These are phyloP conservation scores for Colletotrichum acutatum DNA, from an alignment of 2,329 filamentous ascomycete species.

Conservation along the genomic window DNA sequence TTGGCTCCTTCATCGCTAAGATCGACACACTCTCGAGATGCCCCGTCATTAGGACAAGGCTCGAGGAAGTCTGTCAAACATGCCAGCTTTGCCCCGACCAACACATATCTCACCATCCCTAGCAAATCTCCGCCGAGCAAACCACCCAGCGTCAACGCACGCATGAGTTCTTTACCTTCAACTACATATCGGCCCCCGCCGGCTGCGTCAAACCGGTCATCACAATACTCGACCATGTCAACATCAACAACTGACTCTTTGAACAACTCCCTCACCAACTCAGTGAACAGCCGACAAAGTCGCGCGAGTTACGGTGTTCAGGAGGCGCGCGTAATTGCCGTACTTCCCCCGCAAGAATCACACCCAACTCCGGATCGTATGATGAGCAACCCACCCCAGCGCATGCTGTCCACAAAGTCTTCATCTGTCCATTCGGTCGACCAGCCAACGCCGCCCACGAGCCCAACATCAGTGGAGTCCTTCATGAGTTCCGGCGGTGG, in stretches of 20 bases:
- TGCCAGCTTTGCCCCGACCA: slow-evolving; percentile 52
- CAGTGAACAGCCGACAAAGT: slow-evolving; percentile 44
- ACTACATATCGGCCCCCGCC: slow-evolving; percentile 32
- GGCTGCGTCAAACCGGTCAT: slow-evolving; percentile 38
- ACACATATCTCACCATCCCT: slow-evolving; percentile 57
- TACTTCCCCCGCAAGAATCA: slow-evolving; percentile 43
- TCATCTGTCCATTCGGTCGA: slow-evolving; percentile 43
- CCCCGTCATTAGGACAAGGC: slow-evolving; percentile 39
- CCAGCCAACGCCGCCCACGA: slow-evolving; percentile 61
- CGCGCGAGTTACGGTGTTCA: slow-evolving; percentile 47
- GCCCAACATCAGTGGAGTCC: slow-evolving; percentile 63
- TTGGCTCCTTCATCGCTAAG: slow-evolving; percentile 23
- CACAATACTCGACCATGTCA: slow-evolving; percentile 51
- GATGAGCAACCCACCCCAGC: slow-evolving; percentile 5
- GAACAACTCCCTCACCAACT: too few relatives aligned
- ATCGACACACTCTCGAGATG: slow-evolving; percentile 36
- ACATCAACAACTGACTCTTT: slow-evolving; percentile 45
- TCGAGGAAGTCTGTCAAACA: slow-evolving; percentile 51
- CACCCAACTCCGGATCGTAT: neutral
- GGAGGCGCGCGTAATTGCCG: slow-evolving; percentile 52
- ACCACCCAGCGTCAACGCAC: slow-evolving; percentile 38
- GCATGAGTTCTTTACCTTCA: slow-evolving; percentile 44
- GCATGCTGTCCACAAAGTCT: slow-evolving; percentile 21
- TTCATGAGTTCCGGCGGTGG: slow-evolving; percentile 53
- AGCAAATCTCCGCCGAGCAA: slow-evolving; percentile 38